A percentile compares a stretch with the other conserved stretches of the same genome.
phyloP scores from a whole-genome alignment of 805 yeast genomes.

The Pichia exigua region DNA sequence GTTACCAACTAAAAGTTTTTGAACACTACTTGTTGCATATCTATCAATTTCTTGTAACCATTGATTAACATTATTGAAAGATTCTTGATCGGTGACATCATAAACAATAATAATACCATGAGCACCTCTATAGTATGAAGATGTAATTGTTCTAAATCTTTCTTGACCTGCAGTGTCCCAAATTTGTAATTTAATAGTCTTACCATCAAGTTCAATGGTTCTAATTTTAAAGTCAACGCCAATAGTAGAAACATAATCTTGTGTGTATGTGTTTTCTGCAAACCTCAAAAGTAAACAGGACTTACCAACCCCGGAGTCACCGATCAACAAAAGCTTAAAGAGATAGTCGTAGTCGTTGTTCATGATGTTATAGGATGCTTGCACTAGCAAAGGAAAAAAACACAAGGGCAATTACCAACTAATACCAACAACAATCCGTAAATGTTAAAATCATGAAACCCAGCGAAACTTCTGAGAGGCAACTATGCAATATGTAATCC shows the following conservation, averaged over 20 bases:
- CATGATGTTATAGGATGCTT: slow-evolving; percentile 32
- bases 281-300: slow-evolving; percentile 91
- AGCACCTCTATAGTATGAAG: slow-evolving; percentile 96
- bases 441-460: background rate
- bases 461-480: background rate
- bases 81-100: slow-evolving; percentile 96
- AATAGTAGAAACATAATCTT: slow-evolving; percentile 93
- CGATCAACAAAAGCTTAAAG: slow-evolving; percentile 89
- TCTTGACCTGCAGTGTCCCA: slow-evolving; percentile 99
- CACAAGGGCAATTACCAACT: background rate
- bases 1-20: slow-evolving; percentile 92
- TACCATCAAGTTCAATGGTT: slow-evolving; percentile 91
- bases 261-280: slow-evolving; percentile 95
- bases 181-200: slow-evolving; percentile 93
- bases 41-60: slow-evolving; percentile 99
- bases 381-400: background rate
- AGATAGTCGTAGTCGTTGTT: slow-evolving; percentile 96
- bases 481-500: background rate
- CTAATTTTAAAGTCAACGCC: slow-evolving; percentile 93
- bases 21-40: slow-evolving; percentile 95
- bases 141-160: slow-evolving; percentile 94
- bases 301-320: slow-evolving; percentile 98
- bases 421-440: background rate
- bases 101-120: slow-evolving; percentile 97
- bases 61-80: slow-evolving; percentile 92